Percentiles rank a stretch among this genome's conserved stretches.
Conservation (phyloP, 2,329 filamentous ascomycete species). For the Ophiostoma tasmaniense region DNA sequence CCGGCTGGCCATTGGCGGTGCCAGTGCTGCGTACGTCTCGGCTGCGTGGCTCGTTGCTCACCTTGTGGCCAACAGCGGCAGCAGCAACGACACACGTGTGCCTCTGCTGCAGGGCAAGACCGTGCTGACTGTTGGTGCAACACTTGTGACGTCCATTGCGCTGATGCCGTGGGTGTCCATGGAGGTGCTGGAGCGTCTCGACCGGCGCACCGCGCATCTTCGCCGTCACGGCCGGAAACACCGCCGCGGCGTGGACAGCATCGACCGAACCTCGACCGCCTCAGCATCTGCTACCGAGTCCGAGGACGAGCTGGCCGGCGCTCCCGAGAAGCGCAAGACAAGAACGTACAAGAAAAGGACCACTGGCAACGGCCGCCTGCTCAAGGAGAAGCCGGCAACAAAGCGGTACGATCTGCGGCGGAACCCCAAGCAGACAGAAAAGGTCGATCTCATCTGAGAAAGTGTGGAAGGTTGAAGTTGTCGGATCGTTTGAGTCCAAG, state of each 20-base stretch:
- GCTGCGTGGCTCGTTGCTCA: slow-evolving; percentile 10
- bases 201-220: not conserved
- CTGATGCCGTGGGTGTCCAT: slow-evolving; percentile 18
- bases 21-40: slow-evolving; percentile 22
- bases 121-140: not conserved
- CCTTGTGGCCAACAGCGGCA: not conserved
- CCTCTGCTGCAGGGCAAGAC: slow-evolving; percentile 1
- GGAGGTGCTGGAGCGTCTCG: slow-evolving; percentile 10
- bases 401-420: slow-evolving; percentile 3
- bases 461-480: not conserved
- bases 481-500: too few relatives aligned
- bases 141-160: slow-evolving; percentile 8
- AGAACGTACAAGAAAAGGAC: not conserved
- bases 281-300: not conserved
- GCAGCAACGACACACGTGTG: not conserved
- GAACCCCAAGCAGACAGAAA: slow-evolving; percentile 1
- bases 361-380: not conserved
- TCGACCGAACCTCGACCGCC: not conserved
- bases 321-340: not conserved
- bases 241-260: slow-evolving; percentile 3
- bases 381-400: not conserved
- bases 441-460: not conserved
- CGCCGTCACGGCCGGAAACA: not conserved
- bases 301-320: not conserved
- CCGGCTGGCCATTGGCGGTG: slow-evolving; percentile 26